Base-by-base conservation (phyloP, 2,329 filamentous ascomycete genomes). In the Colletotrichum lini region DNA sequence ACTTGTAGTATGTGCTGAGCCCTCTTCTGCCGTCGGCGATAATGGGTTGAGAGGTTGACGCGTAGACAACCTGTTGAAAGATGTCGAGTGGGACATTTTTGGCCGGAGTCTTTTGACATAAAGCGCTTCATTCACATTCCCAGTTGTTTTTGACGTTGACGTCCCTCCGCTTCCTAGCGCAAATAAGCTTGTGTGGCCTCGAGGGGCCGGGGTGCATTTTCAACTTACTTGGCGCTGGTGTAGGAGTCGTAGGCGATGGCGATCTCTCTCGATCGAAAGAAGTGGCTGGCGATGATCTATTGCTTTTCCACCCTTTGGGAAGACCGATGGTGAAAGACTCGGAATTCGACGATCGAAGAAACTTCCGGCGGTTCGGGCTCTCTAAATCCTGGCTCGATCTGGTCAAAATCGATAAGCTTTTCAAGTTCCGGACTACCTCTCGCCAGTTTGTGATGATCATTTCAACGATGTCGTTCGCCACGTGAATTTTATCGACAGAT, bases 361-460 rank as follows among this genome's bases (percentile, higher is more conserved):
- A 70, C 61, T 65, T 61, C 72, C 49, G 58, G 57, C 74, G 54
- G 70, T 68, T 44, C 57, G 67, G 18, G 58, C 63, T 42, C 47
- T 65, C 21, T 71, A 30, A 18, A 64, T 74, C 64, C 47, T 77
- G 35, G 64, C 73, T 73, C 26, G 21, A 53, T 40, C 64, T 54
- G 53, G 74, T 78, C 60, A 83, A 74, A 10, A 80, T 78, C 13
- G 79, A 80, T 2, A 91, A 76, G 52, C 81, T 84, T 67, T 82
- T 87, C 82, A 92, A 86, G 67, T 93, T 88, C 49, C 85, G 83
- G 53, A 91, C 88, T 13, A 92, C 84, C 58, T 91, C 89, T 69
- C 88, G 83, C 91, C 91, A 93, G 73, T 92, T 86, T 1, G 86
- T 82, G 59, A 93, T 89, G 6, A 93, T 80, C 90, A 93, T 92